A percentile compares a stretch with the other conserved stretches of the same genome.
Evolutionary conservation across 2,329 filamentous ascomycete genomes (phyloP).

Genomic region (Exophiala calicioides): DNA sequence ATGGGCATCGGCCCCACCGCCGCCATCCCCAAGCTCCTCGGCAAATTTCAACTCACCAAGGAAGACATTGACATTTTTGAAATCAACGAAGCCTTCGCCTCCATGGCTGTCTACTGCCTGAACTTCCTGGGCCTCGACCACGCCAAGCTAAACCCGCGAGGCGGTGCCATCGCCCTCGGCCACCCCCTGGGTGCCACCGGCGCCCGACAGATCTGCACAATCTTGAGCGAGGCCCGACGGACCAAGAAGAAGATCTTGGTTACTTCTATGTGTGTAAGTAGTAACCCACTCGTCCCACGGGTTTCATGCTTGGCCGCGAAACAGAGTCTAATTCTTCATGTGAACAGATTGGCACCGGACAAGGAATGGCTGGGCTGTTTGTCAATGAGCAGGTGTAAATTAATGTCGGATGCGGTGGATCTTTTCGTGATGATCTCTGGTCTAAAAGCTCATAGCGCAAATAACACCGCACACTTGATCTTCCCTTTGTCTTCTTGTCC

Average conservation of each 20-base stretch:
- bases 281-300: not conserved
- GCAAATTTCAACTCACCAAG: constrained; percentile 73
- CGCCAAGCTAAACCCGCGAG: constrained; percentile 84
- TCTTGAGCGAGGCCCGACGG: constrained; percentile 78
- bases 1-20: constrained; percentile 66
- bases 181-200: constrained; percentile 90
- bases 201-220: constrained; percentile 86
- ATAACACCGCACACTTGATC: too few relatives aligned
- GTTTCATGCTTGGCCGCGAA: not conserved
- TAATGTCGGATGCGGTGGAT: too few relatives aligned
- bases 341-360: constrained; percentile 59
- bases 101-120: constrained; percentile 94
- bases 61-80: constrained; percentile 87
- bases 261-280: constrained; percentile 74
- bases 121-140: constrained; percentile 65
- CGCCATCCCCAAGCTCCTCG: constrained; percentile 77
- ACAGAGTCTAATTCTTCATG: not conserved
- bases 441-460: too few relatives aligned
- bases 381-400: constrained; percentile 60
- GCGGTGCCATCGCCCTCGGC: constrained; percentile 88
- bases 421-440: too few relatives aligned
- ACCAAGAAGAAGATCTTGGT: constrained; percentile 87
- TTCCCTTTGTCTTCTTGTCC: too few relatives aligned
- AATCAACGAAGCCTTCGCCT: constrained; percentile 96
- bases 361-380: constrained; percentile 67